phyloP scores from a whole-genome alignment of 768 basidiomycete genomes.

The Tephrocybe sp. region DNA sequence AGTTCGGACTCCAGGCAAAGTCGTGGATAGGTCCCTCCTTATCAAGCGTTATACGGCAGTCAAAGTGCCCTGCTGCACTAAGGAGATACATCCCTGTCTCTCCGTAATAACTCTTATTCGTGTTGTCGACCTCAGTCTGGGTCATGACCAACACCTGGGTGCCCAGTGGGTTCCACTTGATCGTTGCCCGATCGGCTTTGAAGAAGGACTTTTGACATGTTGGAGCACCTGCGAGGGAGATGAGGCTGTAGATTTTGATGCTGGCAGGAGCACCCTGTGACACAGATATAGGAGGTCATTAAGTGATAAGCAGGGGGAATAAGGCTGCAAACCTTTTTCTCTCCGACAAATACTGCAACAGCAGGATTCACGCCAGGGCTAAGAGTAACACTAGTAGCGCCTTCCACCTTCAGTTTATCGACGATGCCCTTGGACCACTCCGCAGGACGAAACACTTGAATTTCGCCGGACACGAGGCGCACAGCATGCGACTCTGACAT shows the following conservation, averaged over 20 bases:
- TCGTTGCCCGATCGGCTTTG: slow-evolving; percentile 89
- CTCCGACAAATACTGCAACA: slow-evolving; percentile 89
- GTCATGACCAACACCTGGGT: slow-evolving; percentile 90
- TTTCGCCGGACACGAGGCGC: slow-evolving; percentile 74
- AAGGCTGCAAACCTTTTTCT: slow-evolving; percentile 71
- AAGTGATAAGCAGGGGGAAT: not conserved
- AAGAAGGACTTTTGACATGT: slow-evolving; percentile 90
- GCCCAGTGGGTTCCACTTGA: slow-evolving; percentile 97
- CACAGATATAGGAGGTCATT: not conserved
- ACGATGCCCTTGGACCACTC: slow-evolving; percentile 78
- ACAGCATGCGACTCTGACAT: slow-evolving; percentile 85
- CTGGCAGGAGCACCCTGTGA: slow-evolving; percentile 80
- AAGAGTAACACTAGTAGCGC: slow-evolving; percentile 70
- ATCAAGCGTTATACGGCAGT: slow-evolving; percentile 83
- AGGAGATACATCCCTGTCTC: slow-evolving; percentile 95
- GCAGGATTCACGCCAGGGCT: slow-evolving; percentile 86
- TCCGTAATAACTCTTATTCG: slow-evolving; percentile 97
- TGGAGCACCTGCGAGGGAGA: slow-evolving; percentile 55
- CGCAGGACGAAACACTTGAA: slow-evolving; percentile 80
- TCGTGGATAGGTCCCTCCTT: slow-evolving; percentile 99
- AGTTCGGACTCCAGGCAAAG: slow-evolving; percentile 93
- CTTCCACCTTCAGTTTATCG: slow-evolving; percentile 82
- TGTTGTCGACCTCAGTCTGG: slow-evolving; percentile 95
- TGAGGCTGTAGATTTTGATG: slow-evolving; percentile 80
- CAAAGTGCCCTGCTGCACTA: slow-evolving; percentile 89